phyloP scores from a whole-genome alignment of 2,329 filamentous ascomycete species.

The Fusarium coffeatum region DNA sequence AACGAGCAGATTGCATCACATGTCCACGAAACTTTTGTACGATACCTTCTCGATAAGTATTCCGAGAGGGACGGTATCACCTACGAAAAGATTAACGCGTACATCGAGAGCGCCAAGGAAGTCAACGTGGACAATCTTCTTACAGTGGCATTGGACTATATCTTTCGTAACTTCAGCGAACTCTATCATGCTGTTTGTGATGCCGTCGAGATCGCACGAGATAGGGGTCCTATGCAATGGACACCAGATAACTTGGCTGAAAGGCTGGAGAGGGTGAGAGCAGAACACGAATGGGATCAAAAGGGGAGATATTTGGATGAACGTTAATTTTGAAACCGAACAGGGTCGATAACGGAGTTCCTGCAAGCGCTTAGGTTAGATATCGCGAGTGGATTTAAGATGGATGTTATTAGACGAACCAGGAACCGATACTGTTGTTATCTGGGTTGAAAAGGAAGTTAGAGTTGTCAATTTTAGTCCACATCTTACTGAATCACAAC shows the following conservation, averaged over 20 bases:
- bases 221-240: slow-evolving; percentile 35
- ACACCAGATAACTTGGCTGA: slow-evolving; percentile 35
- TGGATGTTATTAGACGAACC: background rate
- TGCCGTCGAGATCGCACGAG: slow-evolving; percentile 35
- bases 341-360: background rate
- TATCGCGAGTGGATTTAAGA: background rate
- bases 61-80: slow-evolving; percentile 39
- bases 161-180: slow-evolving; percentile 39
- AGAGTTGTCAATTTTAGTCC: background rate
- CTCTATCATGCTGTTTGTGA: slow-evolving; percentile 38
- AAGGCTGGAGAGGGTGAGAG: slow-evolving; percentile 34
- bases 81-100: slow-evolving; percentile 39
- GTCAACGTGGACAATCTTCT: slow-evolving; percentile 41
- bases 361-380: background rate
- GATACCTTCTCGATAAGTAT: slow-evolving; percentile 44
- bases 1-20: slow-evolving; percentile 37
- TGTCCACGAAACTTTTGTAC: slow-evolving; percentile 41
- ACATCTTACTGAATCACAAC: slow-evolving; percentile 14
- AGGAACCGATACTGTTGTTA: slow-evolving; percentile 10
- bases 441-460: slow-evolving; percentile 1
- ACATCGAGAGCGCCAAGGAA: slow-evolving; percentile 34
- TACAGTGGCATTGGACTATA: slow-evolving; percentile 37
- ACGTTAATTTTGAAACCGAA: background rate
- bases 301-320: background rate
- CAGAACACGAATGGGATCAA: slow-evolving; percentile 23